Evolutionary conservation across 768 basidiomycete species (phyloP).

Genomic region (Gymnopilus junonius): DNA sequence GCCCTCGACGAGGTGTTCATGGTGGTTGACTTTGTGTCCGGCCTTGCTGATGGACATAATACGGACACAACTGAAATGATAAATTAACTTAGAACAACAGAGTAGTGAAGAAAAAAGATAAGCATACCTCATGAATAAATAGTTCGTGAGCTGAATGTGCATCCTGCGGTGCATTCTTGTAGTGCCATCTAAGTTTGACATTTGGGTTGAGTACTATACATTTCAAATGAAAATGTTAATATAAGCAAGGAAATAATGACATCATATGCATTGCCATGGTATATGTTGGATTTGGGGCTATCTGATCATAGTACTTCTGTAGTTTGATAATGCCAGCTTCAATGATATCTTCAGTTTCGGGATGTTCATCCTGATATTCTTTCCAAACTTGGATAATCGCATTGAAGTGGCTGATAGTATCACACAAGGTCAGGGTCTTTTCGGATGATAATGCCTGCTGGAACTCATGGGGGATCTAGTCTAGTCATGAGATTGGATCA

Average conservation of each 20-base stretch:
- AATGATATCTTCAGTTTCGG: constrained; percentile 17
- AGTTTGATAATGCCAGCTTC: constrained; percentile 29
- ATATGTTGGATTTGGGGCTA: constrained; percentile 18
- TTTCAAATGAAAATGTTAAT: neutral
- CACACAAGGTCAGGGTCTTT: constrained; percentile 29
- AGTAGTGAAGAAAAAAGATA: too few species aligned
- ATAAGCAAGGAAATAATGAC: neutral
- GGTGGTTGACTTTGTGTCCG: too few species aligned
- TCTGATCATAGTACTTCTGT: constrained; percentile 15
- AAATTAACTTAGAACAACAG: too few species aligned
- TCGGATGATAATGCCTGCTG: constrained; percentile 28
- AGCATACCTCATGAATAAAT: too few species aligned
- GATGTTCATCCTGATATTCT: constrained; percentile 11
- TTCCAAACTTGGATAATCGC: constrained; percentile 23
- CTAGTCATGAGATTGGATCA: neutral
- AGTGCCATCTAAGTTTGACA: too few species aligned
- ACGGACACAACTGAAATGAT: too few species aligned
- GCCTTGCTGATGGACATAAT: too few species aligned
- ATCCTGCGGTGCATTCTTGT: too few species aligned
- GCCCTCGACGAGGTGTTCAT: too few species aligned
- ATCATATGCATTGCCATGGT: constrained; percentile 23
- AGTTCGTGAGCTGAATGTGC: too few species aligned
- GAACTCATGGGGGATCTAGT: constrained; percentile 30
- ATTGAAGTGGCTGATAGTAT: constrained; percentile 24
- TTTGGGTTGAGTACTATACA: too few species aligned